Conservation (phyloP, 441 rosid genomes). For the Erodium moschatum region DNA sequence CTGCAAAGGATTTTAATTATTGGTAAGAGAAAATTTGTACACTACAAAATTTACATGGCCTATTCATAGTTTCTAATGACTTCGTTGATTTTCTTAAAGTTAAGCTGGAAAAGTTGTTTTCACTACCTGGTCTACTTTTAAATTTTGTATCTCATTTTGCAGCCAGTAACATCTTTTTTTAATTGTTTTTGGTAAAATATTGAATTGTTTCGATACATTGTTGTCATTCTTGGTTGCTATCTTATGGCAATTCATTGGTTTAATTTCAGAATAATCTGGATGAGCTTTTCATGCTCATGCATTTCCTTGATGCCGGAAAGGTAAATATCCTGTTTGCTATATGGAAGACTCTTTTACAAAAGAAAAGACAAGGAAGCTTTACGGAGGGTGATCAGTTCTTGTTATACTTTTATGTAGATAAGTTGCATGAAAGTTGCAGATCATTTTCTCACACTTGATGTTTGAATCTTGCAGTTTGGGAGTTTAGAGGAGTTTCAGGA, state of each 20-base stretch:
- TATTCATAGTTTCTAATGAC: too few species aligned
- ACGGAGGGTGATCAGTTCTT: background rate
- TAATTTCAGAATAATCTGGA: conserved; percentile 90
- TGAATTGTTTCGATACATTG: conserved; percentile 5
- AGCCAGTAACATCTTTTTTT: too few species aligned
- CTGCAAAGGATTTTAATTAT: too few species aligned
- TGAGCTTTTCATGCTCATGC: conserved; percentile 99
- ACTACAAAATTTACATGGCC: background rate
- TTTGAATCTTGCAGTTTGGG: conserved; percentile 55
- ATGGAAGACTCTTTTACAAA: conserved; percentile 1
- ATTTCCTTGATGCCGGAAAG: conserved; percentile 99
- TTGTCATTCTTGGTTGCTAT: conserved; percentile 20
- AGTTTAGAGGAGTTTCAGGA: conserved; percentile 98
- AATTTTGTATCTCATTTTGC: background rate
- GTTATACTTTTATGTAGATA: background rate
- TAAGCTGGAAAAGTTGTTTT: conserved; percentile 7
- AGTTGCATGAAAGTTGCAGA: background rate
- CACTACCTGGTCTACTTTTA: background rate
- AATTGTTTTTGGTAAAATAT: background rate
- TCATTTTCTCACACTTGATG: conserved; percentile 17
- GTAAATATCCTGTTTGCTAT: conserved; percentile 35
- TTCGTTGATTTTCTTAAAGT: background rate
- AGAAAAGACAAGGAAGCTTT: too few species aligned
- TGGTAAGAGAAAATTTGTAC: too few species aligned
- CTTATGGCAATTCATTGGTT: conserved; percentile 25